Base-by-base conservation (phyloP, 1,284 basidiomycete species). In the Cronartium quercuum region DNA sequence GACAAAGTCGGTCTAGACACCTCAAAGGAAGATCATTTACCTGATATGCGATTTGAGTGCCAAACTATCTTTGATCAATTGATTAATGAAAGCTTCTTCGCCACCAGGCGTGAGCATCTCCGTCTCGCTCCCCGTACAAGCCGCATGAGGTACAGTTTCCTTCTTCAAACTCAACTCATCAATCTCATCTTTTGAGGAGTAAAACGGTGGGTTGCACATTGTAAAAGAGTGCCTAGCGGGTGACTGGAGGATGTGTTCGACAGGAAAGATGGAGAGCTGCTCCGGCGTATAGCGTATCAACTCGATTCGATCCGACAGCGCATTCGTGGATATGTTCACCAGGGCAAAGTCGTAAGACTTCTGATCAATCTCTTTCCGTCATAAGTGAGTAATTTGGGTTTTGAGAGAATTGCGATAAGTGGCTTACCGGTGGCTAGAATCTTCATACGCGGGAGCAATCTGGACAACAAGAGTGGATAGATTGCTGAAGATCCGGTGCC, bases 141-240 rank as follows among this genome's bases (percentile, higher is more conserved):
- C 55, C 79, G 91, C 91, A 0, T 88, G 89, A 77, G 84, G 88
- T 0, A 91, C 88, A 3, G 82, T 83, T 12, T 83, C 79, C 58
- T 86, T 86, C 79, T 96, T 95, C 21, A 85, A 85, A 0, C 87
- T 86, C 2, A 87, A 87, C 0, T 82, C 81, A 0, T 80, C 78
- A 4, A 94, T 86, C 74, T 98, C 94, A 29, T 88, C 86, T 0
- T 81, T 78, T 67, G 88, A 90, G 13, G 83, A 81, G 80, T 95
- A 98, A 82, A 98, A 98, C 0, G 94, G 94, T 0, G 95, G 95
- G 80, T 98, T 98, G 83, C 94, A 97, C 88, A 98, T 92, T 0
- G 88, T 88, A 78, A 94, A 91, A 75, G 88, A 85, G 81, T 86
- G 87, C 29, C 84, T 82, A 40, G 29, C 13, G 13, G 42, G n/a